These are phyloP conservation scores for Colletotrichum higginsianum DNA, from an alignment of 2,329 filamentous ascomycete genomes.

Conservation along the genomic window DNA sequence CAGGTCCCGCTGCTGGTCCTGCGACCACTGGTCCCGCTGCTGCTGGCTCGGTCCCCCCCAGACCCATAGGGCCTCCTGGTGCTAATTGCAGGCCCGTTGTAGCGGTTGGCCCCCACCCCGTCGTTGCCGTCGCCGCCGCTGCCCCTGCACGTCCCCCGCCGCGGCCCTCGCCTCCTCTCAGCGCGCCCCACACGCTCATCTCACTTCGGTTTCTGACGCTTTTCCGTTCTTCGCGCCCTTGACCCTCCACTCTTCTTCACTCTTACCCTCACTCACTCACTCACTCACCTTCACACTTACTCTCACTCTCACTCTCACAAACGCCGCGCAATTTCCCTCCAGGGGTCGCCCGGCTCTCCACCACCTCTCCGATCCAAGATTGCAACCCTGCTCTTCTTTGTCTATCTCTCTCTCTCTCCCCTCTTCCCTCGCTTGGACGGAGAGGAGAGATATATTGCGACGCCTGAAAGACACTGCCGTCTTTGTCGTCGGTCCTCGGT, in stretches of 20 bases:
- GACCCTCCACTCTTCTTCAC: neutral
- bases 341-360: constrained; percentile 4
- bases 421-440: constrained; percentile 5
- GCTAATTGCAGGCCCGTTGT: constrained; percentile 37
- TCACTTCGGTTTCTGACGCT: neutral
- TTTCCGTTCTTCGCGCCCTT: too few relatives aligned
- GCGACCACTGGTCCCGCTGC: neutral
- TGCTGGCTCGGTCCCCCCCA: constrained; percentile 5
- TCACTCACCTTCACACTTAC: neutral
- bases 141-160: neutral
- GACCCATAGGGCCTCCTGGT: constrained; percentile 26
- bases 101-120: constrained; percentile 24
- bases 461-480: neutral
- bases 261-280: neutral
- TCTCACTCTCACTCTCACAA: neutral
- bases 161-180: neutral
- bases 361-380: neutral
- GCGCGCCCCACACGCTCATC: constrained; percentile 10
- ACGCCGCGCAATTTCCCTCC: constrained; percentile 2
- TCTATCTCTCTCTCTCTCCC: too few relatives aligned
- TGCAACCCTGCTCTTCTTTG: neutral
- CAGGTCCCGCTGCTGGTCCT: neutral
- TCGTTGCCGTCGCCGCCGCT: neutral
- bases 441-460: too few relatives aligned
- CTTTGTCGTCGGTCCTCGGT: neutral